Conservation (phyloP, 345 rosid species). For the Arabidopsis arenosa region DNA sequence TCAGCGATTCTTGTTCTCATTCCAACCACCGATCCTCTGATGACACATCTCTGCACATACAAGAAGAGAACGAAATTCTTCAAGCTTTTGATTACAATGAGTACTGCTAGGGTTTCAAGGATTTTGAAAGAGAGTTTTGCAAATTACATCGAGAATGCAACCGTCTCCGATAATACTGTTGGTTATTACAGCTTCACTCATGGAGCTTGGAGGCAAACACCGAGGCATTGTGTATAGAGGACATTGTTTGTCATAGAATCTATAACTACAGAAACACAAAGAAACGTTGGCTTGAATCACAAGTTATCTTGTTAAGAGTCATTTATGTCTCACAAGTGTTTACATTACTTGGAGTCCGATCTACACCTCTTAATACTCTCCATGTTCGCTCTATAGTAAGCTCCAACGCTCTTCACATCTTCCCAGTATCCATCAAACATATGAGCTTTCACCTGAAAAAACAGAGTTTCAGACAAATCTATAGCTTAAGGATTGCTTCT, state of each 20-base stretch:
- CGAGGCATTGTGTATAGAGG: constrained; percentile 75
- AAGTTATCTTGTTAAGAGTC: constrained; percentile 1
- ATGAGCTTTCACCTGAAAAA: constrained; percentile 66
- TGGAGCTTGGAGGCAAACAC: constrained; percentile 68
- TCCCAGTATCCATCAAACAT: constrained; percentile 81
- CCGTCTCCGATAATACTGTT: constrained; percentile 80
- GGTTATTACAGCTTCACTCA: constrained; percentile 60
- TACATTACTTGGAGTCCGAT: constrained; percentile 45
- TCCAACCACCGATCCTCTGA: constrained; percentile 77
- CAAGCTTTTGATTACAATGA: constrained; percentile 8
- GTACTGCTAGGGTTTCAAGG: constrained; percentile 25
- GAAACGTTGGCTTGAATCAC: constrained; percentile 40
- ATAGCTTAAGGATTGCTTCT: not conserved
- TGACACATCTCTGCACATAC: constrained; percentile 64
- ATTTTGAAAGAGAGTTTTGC: constrained; percentile 7
- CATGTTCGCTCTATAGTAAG: constrained; percentile 80
- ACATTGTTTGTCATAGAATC: constrained; percentile 63
- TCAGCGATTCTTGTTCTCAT: constrained; percentile 74
- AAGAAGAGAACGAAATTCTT: constrained; percentile 13
- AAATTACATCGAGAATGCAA: constrained; percentile 74
- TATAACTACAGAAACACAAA: constrained; percentile 40
- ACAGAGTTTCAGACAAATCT: constrained; percentile 12
- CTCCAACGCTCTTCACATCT: constrained; percentile 68
- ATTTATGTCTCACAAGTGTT: constrained; percentile 18
- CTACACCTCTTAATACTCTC: constrained; percentile 59